Evolutionary conservation across 2,329 filamentous ascomycete genomes (phyloP), one percentile per base, ranked within the genome.

Genomic region (Microdochium nivale): DNA sequence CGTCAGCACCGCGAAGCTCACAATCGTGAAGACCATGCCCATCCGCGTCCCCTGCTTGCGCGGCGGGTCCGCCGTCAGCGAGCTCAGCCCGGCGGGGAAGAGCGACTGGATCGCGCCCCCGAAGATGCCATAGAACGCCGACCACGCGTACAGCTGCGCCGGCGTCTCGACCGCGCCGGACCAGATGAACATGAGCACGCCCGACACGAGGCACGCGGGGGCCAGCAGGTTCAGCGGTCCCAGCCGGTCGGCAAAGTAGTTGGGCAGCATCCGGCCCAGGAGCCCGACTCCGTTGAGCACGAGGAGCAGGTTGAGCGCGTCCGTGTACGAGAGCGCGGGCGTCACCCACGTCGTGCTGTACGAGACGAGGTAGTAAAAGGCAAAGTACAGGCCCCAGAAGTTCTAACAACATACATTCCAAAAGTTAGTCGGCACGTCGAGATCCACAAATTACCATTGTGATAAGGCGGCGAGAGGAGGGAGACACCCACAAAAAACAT

Each of bases 101-200:
- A 89, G 62, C 7, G 77, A 76, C 65, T 88, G 84, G 47, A 88
- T 78, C 0, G 75, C 81, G 0, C 82, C 83, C 0, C 76, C 80
- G 2, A 76, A 76, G 48, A 87, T 71, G 1, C 87, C 87, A 60
- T 86, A 87, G 52, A 84, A 72, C 0, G 74, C 68, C 0, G 79
- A 70, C 75, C 86, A 89, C 1, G 70, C 73, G 59, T 86, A 87
- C 25, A 88, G 67, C 0, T 76, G 75, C 0, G 67, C 48, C 0
- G 74, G 63, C 16, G 67, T 67, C 1, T 62, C 55, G 7, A 89
- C 79, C 1, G 72, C n/a, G n/a, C n/a, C 76, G 19, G 79, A 76
- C 84, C 84, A 88, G 56, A 69, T 71, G 53, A 79, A 78, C 19
- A 78, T 60, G 21, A 73, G 65, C 1, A 75, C 48, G 16, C 70